Base-by-base conservation (phyloP, 768 basidiomycete species). In the Sarcodon sp. region DNA sequence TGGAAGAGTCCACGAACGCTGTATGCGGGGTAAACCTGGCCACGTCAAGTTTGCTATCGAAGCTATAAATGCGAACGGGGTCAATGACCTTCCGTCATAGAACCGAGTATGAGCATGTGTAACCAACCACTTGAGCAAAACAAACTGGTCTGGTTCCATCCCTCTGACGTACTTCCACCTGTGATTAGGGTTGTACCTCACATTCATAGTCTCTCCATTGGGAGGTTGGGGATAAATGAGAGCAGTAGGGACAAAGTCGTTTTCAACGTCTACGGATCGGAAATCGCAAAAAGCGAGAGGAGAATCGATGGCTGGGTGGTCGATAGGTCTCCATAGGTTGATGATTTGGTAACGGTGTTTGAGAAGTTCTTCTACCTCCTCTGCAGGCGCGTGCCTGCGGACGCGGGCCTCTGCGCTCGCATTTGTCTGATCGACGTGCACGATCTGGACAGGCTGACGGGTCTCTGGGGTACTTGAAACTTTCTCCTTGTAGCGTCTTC, bases 11-110 rank as follows among this genome's bases (percentile, higher is more conserved):
- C 32, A 65, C 50, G 59, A 82, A 83, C 3, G 68, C 77, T n/a
- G 75, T 77, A 54, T 83, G 81, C 4, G 80, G 78, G 0, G 79
- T 77, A 46, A 80, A 70, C 11, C 66, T 55, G 0, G 79, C 75
- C 12, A 76, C 71, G 49, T 66, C 64, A 12, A 62, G 49, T 44
- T 49, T 49, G 15, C 64, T 65, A 45, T 66, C 65, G 48, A 56
- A 66, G 54, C 65, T 66, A 44, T 18, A 48, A 51, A 13, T 35
- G 16, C 18, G 32, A 0, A 16, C 18, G 45, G 33, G n/a, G 44
- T 46, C 45, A 52, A 49, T 12, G 6, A 7, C 33, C 34, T 44
- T 46, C 27, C 10, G 27, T 18, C 13, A 35, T 13, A 10, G n/a
- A 9, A 27, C 21, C 21, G 21, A 27, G 4, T 18, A n/a, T 27